A percentile compares a stretch with the other conserved stretches of the same genome.
phyloP scores from a whole-genome alignment of 371 early-diverging fungal genomes.

The Entomophthora muscae region DNA sequence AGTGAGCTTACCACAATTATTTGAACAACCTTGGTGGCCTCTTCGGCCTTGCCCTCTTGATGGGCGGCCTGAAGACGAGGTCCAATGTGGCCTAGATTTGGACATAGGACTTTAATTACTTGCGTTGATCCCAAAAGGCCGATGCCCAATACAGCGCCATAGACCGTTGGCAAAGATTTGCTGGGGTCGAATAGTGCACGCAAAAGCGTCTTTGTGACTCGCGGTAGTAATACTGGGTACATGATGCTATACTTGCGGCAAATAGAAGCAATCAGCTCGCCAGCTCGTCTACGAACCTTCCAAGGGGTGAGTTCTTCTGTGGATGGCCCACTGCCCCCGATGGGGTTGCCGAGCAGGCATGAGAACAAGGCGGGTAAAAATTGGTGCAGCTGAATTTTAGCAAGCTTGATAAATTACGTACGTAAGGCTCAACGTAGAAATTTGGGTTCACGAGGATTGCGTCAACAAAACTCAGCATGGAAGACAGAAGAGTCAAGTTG shows the following conservation, averaged over 20 bases:
- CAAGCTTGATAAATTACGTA: constrained; percentile 19
- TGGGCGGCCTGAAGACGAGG: background rate
- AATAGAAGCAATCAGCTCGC: constrained; percentile 47
- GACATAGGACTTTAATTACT: background rate
- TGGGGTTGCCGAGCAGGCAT: constrained; percentile 78
- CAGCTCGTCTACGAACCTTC: constrained; percentile 61
- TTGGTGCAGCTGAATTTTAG: constrained; percentile 68
- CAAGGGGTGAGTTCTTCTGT: constrained; percentile 54
- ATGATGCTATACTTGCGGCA: constrained; percentile 48
- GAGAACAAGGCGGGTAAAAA: constrained; percentile 92
- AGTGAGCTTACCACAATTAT: background rate
- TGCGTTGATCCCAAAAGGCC: background rate
- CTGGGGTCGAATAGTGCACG: constrained; percentile 73
- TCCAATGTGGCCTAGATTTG: background rate
- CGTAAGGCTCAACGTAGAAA: constrained; percentile 94
- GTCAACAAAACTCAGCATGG: constrained; percentile 66
- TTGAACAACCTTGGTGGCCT: background rate
- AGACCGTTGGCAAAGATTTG: constrained; percentile 63
- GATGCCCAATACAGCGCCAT: constrained; percentile 69
- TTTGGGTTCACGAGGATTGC: constrained; percentile 80
- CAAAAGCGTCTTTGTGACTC: constrained; percentile 73
- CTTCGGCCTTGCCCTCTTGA: background rate
- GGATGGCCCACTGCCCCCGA: constrained; percentile 26
- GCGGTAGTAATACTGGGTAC: constrained; percentile 74
- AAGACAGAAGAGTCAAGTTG: constrained; percentile 41